Evolutionary conservation across 441 rosid genomes (phyloP).

Genomic region (Erodium moschatum): DNA sequence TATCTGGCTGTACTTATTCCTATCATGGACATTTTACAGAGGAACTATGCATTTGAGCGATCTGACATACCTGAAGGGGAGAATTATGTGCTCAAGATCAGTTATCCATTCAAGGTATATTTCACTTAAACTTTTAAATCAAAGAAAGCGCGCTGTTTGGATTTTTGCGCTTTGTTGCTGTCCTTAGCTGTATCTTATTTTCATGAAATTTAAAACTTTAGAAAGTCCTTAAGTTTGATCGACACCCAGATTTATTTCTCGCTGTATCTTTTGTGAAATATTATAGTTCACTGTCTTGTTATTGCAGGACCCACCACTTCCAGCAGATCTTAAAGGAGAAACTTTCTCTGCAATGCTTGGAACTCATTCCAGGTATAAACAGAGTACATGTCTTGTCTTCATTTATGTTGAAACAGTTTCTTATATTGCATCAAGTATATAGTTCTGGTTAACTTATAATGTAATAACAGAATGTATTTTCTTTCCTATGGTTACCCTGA

Average conservation of each 20-base stretch:
- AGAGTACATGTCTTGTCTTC: neutral
- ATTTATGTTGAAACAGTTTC: neutral
- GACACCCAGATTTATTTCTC: neutral
- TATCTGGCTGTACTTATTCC: neutral
- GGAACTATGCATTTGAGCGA: slow-evolving; percentile 77
- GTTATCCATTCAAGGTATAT: slow-evolving; percentile 80
- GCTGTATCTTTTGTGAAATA: slow-evolving; percentile 14
- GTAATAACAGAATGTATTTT: neutral
- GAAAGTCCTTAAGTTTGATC: neutral
- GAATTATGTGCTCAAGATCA: slow-evolving; percentile 75
- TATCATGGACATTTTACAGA: slow-evolving; percentile 36
- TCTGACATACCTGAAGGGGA: slow-evolving; percentile 72
- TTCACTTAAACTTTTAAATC: slow-evolving; percentile 13
- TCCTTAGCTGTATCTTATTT: neutral
- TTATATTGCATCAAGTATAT: neutral
- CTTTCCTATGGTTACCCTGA: neutral
- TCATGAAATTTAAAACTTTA: neutral
- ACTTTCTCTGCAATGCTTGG: slow-evolving; percentile 74
- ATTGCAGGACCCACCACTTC: slow-evolving; percentile 77
- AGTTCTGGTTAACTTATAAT: neutral
- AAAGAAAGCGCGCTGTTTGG: slow-evolving; percentile 1
- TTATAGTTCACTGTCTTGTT: slow-evolving; percentile 10
- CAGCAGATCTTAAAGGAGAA: slow-evolving; percentile 78
- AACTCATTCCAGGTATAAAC: slow-evolving; percentile 67
- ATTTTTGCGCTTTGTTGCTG: neutral